Evolutionary conservation across 2,329 filamentous ascomycete genomes (phyloP).

Genomic region (Podosphaera xanthii): DNA sequence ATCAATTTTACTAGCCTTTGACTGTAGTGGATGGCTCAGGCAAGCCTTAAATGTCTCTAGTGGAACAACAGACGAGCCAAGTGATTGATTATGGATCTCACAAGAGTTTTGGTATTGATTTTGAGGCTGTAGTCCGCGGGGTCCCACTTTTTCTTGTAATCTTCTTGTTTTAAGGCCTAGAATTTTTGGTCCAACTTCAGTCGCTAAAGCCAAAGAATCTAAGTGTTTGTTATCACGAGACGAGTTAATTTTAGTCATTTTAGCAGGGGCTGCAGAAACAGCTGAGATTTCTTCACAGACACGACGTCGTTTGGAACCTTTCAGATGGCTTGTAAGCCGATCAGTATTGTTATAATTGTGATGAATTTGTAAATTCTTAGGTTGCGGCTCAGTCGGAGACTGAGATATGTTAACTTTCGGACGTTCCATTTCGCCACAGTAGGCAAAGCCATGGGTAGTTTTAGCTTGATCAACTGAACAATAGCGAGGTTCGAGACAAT

Average conservation of each 20-base stretch:
- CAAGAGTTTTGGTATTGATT: conserved; percentile 10
- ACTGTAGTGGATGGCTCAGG: conserved; percentile 18
- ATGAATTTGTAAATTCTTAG: background rate
- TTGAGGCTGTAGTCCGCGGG: conserved; percentile 10
- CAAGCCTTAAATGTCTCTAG: conserved; percentile 17
- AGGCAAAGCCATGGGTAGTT: background rate
- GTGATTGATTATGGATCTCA: conserved; percentile 14
- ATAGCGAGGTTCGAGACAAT: background rate
- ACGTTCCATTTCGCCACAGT: background rate
- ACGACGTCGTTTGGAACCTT: background rate
- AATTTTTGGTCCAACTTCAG: background rate
- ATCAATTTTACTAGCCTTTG: conserved; percentile 12
- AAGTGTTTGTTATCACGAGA: background rate
- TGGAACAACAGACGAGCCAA: conserved; percentile 16
- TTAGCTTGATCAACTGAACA: background rate
- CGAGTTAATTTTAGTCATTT: background rate
- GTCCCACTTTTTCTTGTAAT: conserved; percentile 12
- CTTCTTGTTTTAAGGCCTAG: background rate
- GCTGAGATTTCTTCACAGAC: background rate
- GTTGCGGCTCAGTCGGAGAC: background rate
- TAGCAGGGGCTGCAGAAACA: background rate
- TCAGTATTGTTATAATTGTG: background rate
- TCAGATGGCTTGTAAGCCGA: background rate
- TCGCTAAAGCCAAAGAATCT: background rate
- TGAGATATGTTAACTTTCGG: background rate